A percentile compares a stretch with the other conserved stretches of the same genome.
Evolutionary conservation across 2,329 filamentous ascomycete genomes (phyloP).

Genomic region (Chaetothyriales sp.): DNA sequence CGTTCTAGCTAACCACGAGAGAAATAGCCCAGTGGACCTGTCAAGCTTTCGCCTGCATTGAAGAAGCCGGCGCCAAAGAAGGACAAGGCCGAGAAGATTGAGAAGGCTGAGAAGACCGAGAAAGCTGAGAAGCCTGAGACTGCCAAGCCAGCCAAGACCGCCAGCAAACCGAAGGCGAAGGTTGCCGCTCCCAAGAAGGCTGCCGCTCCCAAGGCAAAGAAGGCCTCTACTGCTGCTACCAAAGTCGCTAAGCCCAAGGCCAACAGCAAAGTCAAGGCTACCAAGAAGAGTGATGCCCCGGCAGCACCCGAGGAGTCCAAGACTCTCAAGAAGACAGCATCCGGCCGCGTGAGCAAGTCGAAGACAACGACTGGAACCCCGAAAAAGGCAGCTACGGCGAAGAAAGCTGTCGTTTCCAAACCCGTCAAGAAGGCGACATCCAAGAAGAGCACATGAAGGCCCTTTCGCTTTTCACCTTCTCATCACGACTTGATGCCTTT

Average conservation of each 20-base stretch:
- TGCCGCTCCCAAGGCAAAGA: constrained; percentile 34
- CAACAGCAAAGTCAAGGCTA: constrained; percentile 27
- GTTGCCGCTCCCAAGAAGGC: constrained; percentile 26
- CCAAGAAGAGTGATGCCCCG: constrained; percentile 38
- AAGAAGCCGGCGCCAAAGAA: constrained; percentile 46
- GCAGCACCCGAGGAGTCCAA: constrained; percentile 57
- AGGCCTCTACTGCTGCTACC: constrained; percentile 36
- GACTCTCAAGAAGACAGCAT: constrained; percentile 68
- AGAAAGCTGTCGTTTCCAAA: constrained; percentile 34
- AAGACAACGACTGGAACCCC: constrained; percentile 32
- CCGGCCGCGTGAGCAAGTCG: constrained; percentile 68
- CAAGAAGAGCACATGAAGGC: constrained; percentile 21
- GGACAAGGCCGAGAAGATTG: constrained; percentile 36
- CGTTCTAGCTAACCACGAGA: not conserved
- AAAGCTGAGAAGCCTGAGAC: constrained; percentile 18
- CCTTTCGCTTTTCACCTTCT: not conserved
- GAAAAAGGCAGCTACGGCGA: constrained; percentile 30
- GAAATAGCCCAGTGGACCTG: constrained; percentile 43
- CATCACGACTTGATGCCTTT: not conserved
- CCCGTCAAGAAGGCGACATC: constrained; percentile 25
- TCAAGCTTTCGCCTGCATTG: constrained; percentile 53
- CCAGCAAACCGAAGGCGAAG: constrained; percentile 19
- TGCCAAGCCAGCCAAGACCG: constrained; percentile 16
- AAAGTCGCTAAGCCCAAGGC: constrained; percentile 42
- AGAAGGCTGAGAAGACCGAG: constrained; percentile 20